Evolutionary conservation across 768 basidiomycete species (phyloP), one percentile per base, ranked within the genome.

Genomic region (Mycena crocata): DNA sequence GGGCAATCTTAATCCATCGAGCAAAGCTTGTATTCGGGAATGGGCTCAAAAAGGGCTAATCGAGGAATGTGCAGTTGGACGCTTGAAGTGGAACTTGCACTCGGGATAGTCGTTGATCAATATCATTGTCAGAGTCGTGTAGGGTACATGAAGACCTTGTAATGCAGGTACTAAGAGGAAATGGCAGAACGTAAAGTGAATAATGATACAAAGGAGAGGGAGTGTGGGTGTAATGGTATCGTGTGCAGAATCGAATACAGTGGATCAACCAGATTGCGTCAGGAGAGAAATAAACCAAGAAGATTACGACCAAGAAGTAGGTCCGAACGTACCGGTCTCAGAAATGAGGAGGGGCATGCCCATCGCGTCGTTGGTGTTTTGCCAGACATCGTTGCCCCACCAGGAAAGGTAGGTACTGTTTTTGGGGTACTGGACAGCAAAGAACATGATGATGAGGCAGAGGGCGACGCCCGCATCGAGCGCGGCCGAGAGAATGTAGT

Each of bases 371-470:
- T 87, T 89, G 19, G 90, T 94, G 57, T 90, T 87, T 3, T 80
- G 74, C 90, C 90, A 93, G 13, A 86, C 89, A 67, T 80, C 84
- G 78, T 94, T 94, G 15, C 93, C 93, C 93, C 92, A 93, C 93
- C 93, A 94, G 51, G 85, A 80, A 67, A 93, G 73, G 31, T 73
- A 71, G 70, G 89, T 64, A 77, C 88, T 83, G 57, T 86, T 86
- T 70, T 86, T 90, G 48, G 91, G 89, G 57, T 87, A 74, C 65
- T 86, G 78, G 37, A 83, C 72, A 21, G 78, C 67, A 66, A 95
- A 89, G 85, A 93, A 93, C 62, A 94, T 85, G 64, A 90, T 69
- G 63, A 93, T 57, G 58, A 86, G 50, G 44, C 81, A 73, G 64
- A 93, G 70, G 44, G 88, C 86, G 54, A 90, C 85, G 65, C 93